Evolutionary conservation across 768 basidiomycete genomes (phyloP), one percentile per base, ranked within the genome.

Genomic region (Psilocybe cyanescens): DNA sequence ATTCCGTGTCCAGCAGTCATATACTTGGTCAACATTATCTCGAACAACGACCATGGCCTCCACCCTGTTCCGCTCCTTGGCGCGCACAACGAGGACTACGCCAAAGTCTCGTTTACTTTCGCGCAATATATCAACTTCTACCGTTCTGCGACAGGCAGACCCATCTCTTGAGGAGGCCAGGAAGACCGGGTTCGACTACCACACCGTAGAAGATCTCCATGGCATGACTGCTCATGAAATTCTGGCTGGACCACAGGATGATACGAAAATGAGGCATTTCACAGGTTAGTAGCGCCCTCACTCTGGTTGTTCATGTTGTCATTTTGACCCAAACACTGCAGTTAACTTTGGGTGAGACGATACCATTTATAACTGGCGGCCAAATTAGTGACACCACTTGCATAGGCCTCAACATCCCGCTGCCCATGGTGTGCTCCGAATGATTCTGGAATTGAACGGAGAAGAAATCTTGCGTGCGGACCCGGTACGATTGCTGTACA

Each of bases 371-470:
- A 9, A 14, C 6, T 57, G 7, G 7, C 12, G 11, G 14, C 14
- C 41, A 4, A 45, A 14, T 8, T n/a, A 29, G 30, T 30, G 28
- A 47, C 29, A 24, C 46, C 24, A 11, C 37, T 16, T 50, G 54
- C 60, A 67, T 17, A 91, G 94, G 64, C 97, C 97, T 57, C 97
- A 99, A 74, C 97, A 99, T 80, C 97, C 97, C 58, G 97, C 97
- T 57, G 97, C 97, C 14, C 97, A 99, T 75, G 97, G 97, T 72
- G 97, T 99, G 75, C 84, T 99, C 44, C 91, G 97, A 60, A 85
- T 99, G 82, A 99, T 99, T 73, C 78, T 99, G 57, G 97, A 99
- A 76, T 79, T 99, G 68, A 99, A 99, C 71, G 97, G 97, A 67
- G 97, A 99, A 76, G 95, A 95, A 77, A 92, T 95, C 70, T 80